Evolutionary conservation across 2,329 filamentous ascomycete species (phyloP).

Genomic region (Coniochaeta pulveracea): DNA sequence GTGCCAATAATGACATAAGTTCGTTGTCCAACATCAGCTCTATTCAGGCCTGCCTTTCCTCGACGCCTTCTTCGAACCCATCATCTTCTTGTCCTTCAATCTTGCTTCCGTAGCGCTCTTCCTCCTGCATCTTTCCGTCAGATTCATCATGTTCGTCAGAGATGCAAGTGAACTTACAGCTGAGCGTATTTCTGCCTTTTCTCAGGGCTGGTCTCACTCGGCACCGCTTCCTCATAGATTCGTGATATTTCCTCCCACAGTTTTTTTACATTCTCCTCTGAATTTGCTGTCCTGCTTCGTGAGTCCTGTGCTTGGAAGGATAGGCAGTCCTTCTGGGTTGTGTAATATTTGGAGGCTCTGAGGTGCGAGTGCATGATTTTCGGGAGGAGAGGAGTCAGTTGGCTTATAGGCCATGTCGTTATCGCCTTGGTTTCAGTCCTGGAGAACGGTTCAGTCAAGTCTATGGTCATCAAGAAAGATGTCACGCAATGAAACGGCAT

Average conservation of each 20-base stretch:
- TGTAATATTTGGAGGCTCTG: conserved; percentile 43
- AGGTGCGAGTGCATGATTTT: conserved; percentile 33
- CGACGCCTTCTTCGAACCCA: conserved; percentile 11
- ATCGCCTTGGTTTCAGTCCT: conserved; percentile 51
- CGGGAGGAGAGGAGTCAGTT: conserved; percentile 34
- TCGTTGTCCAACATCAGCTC: too few relatives aligned
- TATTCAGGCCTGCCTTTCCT: conserved; percentile 1
- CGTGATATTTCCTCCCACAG: conserved; percentile 17
- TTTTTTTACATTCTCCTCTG: conserved; percentile 35
- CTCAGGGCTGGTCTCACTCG: conserved; percentile 12
- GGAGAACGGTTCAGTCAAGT: too few relatives aligned
- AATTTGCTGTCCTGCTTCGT: conserved; percentile 38
- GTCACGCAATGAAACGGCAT: too few relatives aligned
- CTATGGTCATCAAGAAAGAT: too few relatives aligned
- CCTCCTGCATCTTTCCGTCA: conserved; percentile 7
- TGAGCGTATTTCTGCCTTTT: conserved; percentile 14
- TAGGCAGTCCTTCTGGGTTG: conserved; percentile 36
- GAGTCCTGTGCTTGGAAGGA: conserved; percentile 44
- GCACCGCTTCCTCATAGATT: conserved; percentile 12
- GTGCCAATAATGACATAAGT: too few relatives aligned
- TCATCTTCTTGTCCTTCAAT: conserved; percentile 12
- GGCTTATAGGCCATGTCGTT: conserved; percentile 36
- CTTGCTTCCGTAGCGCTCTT: conserved; percentile 12
- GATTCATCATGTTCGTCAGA: neutral
- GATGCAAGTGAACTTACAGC: conserved; percentile 10